A percentile compares a stretch with the other conserved stretches of the same genome.
Evolutionary conservation across 306 rosid species (phyloP).

Genomic region (Oemleria cerasiformis): DNA sequence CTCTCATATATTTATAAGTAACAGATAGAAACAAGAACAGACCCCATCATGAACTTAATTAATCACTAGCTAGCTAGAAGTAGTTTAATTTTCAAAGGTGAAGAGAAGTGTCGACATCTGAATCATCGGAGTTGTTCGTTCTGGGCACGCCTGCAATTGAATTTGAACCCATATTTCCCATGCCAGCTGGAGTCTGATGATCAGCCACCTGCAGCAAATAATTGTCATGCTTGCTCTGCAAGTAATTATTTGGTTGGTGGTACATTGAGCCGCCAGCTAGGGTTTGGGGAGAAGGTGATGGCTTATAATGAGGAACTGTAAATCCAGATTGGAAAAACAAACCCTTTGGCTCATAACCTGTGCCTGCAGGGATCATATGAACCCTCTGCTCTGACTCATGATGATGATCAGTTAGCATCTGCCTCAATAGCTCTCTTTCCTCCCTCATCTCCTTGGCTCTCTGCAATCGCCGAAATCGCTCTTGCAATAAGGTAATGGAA

Average conservation of each 20-base stretch:
- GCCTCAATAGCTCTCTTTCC: constrained; percentile 42
- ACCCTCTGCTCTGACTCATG: constrained; percentile 5
- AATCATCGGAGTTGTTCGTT: constrained; percentile 31
- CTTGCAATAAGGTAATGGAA: constrained; percentile 52
- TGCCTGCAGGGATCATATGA: neutral
- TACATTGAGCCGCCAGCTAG: constrained; percentile 16
- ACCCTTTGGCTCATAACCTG: constrained; percentile 19
- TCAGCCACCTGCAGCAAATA: constrained; percentile 16
- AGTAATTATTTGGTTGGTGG: constrained; percentile 19
- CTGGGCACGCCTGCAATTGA: constrained; percentile 20
- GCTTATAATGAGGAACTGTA: constrained; percentile 16
- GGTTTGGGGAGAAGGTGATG: constrained; percentile 22
- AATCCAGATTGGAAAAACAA: constrained; percentile 36
- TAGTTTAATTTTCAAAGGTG: constrained; percentile 42
- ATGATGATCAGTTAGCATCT: constrained; percentile 25
- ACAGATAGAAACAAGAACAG: constrained; percentile 10
- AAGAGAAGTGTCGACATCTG: constrained; percentile 49
- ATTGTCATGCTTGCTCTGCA: constrained; percentile 28
- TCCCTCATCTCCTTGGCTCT: constrained; percentile 49
- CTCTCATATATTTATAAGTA: constrained; percentile 4
- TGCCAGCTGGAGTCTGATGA: constrained; percentile 16
- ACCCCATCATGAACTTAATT: constrained; percentile 1
- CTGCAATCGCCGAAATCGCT: constrained; percentile 47
- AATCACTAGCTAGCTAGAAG: constrained; percentile 5
- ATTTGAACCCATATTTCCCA: constrained; percentile 24